A percentile compares a stretch with the other conserved stretches of the same genome.
phyloP scores from a whole-genome alignment of 2,329 filamentous ascomycete species.

The Diaporthe caulivora region DNA sequence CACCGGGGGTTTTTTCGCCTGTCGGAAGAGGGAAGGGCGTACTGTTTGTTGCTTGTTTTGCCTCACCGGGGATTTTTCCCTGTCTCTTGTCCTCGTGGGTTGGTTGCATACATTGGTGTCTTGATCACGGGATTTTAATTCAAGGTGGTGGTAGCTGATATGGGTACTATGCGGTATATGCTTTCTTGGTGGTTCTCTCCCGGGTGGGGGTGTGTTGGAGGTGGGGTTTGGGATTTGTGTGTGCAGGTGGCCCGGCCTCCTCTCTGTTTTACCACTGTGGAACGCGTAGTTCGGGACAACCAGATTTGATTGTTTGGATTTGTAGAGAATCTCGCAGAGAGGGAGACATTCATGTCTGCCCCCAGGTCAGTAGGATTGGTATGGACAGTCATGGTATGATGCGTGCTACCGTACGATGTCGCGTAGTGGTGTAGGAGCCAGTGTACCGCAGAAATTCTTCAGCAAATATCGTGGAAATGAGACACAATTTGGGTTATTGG shows the following conservation, averaged over 20 bases:
- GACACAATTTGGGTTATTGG: background rate
- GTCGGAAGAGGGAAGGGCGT: too few relatives aligned
- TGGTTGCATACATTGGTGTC: background rate
- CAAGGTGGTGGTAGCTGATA: background rate
- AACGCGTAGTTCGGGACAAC: background rate
- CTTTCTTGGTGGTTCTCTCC: background rate
- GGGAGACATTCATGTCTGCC: background rate
- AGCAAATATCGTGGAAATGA: too few relatives aligned
- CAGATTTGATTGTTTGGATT: background rate
- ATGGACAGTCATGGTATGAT: background rate
- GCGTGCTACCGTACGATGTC: background rate
- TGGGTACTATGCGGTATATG: background rate
- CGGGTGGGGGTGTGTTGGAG: background rate
- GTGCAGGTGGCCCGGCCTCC: too few relatives aligned
- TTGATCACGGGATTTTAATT: background rate
- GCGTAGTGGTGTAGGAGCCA: background rate
- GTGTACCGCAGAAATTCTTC: background rate
- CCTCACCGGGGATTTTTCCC: background rate
- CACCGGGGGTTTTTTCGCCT: background rate
- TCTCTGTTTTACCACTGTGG: too few relatives aligned
- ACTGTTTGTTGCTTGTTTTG: background rate
- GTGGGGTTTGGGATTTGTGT: background rate
- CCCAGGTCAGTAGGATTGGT: too few relatives aligned
- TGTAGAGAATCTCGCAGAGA: background rate
- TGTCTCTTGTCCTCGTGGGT: background rate